Percentiles rank a stretch among this genome's conserved stretches.
Conservation (phyloP, 2,329 filamentous ascomycete species). For the Hymenoscyphus salicellus region DNA sequence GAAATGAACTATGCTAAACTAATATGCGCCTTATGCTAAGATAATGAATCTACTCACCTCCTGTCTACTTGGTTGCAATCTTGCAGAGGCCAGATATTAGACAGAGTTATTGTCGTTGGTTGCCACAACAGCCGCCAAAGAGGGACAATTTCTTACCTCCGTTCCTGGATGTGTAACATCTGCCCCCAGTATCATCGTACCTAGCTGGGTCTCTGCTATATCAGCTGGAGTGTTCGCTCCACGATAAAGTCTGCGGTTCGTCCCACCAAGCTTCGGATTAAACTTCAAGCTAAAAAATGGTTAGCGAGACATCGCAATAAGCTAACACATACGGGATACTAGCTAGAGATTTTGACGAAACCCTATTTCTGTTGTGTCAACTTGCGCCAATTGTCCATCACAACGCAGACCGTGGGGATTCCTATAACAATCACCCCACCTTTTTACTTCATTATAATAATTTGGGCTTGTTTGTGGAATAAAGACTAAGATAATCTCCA, state of each 20-base stretch:
- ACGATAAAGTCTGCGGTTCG: constrained; percentile 52
- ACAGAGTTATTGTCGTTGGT: constrained; percentile 33
- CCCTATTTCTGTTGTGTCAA: not conserved
- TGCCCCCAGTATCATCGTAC: constrained; percentile 80
- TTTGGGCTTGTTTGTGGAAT: not conserved
- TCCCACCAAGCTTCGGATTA: constrained; percentile 72
- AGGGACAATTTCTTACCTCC: not conserved
- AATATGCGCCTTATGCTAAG: not conserved
- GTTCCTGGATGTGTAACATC: constrained; percentile 77
- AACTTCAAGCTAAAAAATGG: constrained; percentile 59
- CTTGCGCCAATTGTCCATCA: not conserved
- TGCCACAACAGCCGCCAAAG: constrained; percentile 13
- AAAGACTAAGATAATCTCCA: not conserved
- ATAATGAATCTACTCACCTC: not conserved
- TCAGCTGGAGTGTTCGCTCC: constrained; percentile 23
- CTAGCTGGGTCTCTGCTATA: constrained; percentile 56
- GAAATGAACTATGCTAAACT: constrained; percentile 39
- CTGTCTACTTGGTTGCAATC: constrained; percentile 50
- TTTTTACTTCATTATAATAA: constrained; percentile 14
- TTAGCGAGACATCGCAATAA: too few relatives aligned
- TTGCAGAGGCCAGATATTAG: constrained; percentile 72
- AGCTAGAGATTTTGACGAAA: not conserved
- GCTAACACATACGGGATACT: not conserved
- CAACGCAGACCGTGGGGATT: not conserved
- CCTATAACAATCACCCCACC: constrained; percentile 14